phyloP scores from a whole-genome alignment of 768 basidiomycete species.

The Rickenella mellea region DNA sequence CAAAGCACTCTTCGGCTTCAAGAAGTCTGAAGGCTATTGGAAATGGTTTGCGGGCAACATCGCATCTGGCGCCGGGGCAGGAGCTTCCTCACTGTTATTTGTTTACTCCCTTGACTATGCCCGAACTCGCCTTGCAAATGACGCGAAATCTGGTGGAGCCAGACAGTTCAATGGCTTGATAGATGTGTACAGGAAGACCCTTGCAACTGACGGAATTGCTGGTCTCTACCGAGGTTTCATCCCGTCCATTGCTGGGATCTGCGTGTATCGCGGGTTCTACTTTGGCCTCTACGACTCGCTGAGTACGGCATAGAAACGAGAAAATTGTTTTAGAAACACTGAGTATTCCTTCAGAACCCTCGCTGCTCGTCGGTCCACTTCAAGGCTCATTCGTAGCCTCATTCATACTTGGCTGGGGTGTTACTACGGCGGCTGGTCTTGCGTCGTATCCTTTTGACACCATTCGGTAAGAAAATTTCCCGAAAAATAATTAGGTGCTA shows the following conservation, averaged over 20 bases:
- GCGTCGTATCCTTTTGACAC: conserved; percentile 36
- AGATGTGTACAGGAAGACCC: conserved; percentile 34
- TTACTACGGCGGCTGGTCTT: conserved; percentile 31
- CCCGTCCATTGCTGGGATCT: conserved; percentile 31
- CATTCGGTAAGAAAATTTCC: conserved; percentile 21
- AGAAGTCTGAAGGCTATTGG: conserved; percentile 25
- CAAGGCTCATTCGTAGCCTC: conserved; percentile 30
- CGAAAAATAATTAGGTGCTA: too few species aligned
- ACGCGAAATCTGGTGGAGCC: conserved; percentile 29
- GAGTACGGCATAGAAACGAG: not conserved
- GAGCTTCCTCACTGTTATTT: conserved; percentile 31
- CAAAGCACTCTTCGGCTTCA: conserved; percentile 27
- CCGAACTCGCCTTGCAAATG: conserved; percentile 31
- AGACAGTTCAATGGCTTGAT: conserved; percentile 31
- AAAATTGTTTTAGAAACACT: not conserved
- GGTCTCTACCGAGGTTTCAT: conserved; percentile 34
- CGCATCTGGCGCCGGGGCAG: conserved; percentile 33
- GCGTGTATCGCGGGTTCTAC: conserved; percentile 36
- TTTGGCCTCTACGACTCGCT: conserved; percentile 12
- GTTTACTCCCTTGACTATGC: conserved; percentile 40
- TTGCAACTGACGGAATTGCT: conserved; percentile 28
- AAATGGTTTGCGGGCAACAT: conserved; percentile 32
- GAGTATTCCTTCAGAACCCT: conserved; percentile 14
- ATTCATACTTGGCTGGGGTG: conserved; percentile 31
- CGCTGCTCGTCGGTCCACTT: conserved; percentile 27